Evolutionary conservation across 352 stramenopile species (phyloP), one percentile per base, ranked within the genome.

Genomic region (Plasmopara halstedii): DNA sequence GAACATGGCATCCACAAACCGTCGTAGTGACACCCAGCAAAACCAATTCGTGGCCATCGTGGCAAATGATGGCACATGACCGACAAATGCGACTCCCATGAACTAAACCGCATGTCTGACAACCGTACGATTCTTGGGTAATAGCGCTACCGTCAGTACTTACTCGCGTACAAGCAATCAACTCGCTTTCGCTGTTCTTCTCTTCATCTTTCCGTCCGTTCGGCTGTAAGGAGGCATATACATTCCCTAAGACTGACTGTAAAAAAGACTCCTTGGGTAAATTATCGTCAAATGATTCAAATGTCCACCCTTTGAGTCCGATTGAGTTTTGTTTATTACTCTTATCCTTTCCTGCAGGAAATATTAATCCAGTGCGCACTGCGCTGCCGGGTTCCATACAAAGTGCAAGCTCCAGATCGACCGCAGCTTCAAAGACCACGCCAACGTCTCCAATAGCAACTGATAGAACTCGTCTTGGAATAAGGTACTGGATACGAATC

Each of bases 111-210:
- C 83, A 94, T 3, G 78, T 91, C 44, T 94, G 83, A 43, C 83
- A 94, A 2, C 78, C 78, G 23, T 80, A 92, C 14, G 70, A 62
- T 27, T 86, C 63, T 61, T 94, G 83, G 34, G 76, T 60, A 47
- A 94, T 73, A 18, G 83, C 78, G 43, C 81, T 92, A 2, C 80
- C 80, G 53, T 94, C 83, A 2, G 76, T 90, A n/a, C 69, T 73
- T 14, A 73, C 64, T 18, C 77, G 66, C 3, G 76, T 83, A 32
- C 82, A 93, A 25, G 62, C 52, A 29, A 75, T 55, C 0, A 63
- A 69, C 25, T 52, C 57, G 13, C 22, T 60, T 14, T 47, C 40
- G 25, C n/a, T 44, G 9, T 44, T 45, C 2, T 22, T 44, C 10
- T 65, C 48, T 22, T 29, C 29, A 22, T 40, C 63, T 23, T 33